Evolutionary conservation across 2,329 filamentous ascomycete genomes (phyloP), one percentile per base, ranked within the genome.

Genomic region (Aplosporella prunicola): DNA sequence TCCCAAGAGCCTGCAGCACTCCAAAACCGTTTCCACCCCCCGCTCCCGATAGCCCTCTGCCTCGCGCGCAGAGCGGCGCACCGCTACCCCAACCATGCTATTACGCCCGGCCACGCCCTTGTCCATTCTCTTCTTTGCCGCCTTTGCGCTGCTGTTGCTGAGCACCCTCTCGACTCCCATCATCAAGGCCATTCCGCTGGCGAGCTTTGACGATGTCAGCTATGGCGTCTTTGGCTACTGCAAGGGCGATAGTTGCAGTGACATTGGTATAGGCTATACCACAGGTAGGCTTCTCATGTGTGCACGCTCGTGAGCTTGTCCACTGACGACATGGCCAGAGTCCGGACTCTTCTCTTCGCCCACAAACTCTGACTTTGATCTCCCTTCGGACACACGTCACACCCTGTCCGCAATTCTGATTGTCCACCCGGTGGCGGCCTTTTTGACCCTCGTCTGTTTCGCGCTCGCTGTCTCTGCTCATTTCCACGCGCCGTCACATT

Each of bases 151-250:
- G 44, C 72, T 96, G 35, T 69, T 96, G 31, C 70, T 98, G 25
- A 84, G 87, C 31, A 84, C 88, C 25, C 66, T 98, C n/a, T 94
- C 89, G 1, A 88, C 86, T 0, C 91, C 91, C 13, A 78, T 98
- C 48, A 81, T 96, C 56, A 78, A 82, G 54, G 73, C 71, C 17
- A 93, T 98, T 31, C 85, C 87, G 8, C 70, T 98, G 27, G 88
- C 83, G 24, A 78, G 76, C 35, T 89, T 79, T 55, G 65, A 79
- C 27, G 78, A 80, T 50, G 76, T 84, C 49, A 79, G 78, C 48
- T 95, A 93, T 67, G 91, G 91, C 32, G 88, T 96, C 32, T 89
- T 96, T 66, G 91, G 91, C 17, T 93, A 77, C 52, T 98, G 91
- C 62, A 70, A 76, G 46, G 67, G 63, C 25, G 59, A 57, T 44